Conservation (phyloP, 129 eudicot genomes). For the Tagetes erecta region DNA sequence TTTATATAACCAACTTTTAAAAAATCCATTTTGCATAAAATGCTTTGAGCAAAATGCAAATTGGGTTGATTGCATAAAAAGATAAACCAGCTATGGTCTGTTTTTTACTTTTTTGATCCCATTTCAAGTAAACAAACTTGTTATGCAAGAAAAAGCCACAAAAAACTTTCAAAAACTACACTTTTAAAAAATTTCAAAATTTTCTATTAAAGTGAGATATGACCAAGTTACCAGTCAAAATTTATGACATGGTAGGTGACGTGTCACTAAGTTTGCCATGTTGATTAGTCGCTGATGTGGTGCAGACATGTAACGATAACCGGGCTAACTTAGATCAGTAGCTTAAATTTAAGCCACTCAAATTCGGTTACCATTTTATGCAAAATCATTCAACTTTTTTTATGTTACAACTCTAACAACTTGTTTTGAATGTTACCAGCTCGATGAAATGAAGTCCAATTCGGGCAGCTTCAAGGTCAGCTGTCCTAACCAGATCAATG, state of each 20-base stretch:
- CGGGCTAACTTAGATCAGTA: no score
- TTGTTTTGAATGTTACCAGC: slow-evolving; percentile 48
- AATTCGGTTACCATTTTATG: not conserved
- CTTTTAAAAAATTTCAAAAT: not conserved
- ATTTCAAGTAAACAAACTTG: not conserved
- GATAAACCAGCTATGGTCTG: not conserved
- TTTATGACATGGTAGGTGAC: not conserved
- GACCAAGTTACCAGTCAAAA: no score
- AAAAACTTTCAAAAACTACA: no score
- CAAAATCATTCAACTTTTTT: not conserved
- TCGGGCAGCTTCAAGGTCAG: slow-evolving; percentile 93
- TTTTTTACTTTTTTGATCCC: not conserved
- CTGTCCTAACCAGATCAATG: slow-evolving; percentile 67
- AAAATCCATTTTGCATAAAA: no score
- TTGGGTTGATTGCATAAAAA: not conserved
- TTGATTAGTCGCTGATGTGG: not conserved
- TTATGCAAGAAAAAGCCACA: not conserved
- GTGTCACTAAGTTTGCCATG: not conserved
- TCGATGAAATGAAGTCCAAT: slow-evolving; percentile 91
- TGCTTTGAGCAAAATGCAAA: not conserved
- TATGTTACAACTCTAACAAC: not conserved
- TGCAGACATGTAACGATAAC: no score
- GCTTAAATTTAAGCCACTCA: not conserved
- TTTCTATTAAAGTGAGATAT: not conserved
- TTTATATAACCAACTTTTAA: not conserved